Evolutionary conservation across 805 yeast genomes (phyloP).

Genomic region (Saturnispora galanensis): DNA sequence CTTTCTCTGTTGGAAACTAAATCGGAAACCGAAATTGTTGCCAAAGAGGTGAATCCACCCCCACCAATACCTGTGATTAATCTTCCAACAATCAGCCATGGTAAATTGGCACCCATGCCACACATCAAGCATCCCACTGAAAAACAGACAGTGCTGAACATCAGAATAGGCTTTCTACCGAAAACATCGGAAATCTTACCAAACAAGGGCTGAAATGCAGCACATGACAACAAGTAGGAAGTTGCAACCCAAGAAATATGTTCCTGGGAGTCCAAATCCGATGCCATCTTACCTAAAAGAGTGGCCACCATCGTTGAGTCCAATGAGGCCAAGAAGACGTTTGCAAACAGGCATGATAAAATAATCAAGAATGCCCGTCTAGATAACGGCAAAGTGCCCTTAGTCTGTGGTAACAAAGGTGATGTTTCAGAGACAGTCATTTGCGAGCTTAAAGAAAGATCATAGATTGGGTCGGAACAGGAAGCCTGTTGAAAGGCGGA

Average conservation of each 20-base stretch:
- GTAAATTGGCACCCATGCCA: constrained; percentile 31
- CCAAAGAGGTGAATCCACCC: constrained; percentile 69
- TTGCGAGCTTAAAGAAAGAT: not conserved
- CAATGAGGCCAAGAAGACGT: constrained; percentile 36
- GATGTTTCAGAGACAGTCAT: constrained; percentile 6
- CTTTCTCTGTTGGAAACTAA: constrained; percentile 66
- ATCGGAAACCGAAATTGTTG: constrained; percentile 70
- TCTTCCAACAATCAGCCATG: constrained; percentile 44
- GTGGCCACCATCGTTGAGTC: constrained; percentile 51
- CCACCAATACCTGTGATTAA: constrained; percentile 83
- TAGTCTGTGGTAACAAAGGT: constrained; percentile 3
- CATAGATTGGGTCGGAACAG: no score
- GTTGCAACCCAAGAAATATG: constrained; percentile 36
- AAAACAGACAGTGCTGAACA: constrained; percentile 26
- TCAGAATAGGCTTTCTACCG: constrained; percentile 35
- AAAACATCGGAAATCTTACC: constrained; percentile 47
- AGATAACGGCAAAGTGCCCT: not conserved
- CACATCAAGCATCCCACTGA: constrained; percentile 34
- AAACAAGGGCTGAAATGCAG: constrained; percentile 45
- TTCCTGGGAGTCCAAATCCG: constrained; percentile 38
- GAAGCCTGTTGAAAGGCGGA: no score
- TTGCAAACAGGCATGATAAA: constrained; percentile 16
- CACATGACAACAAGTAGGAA: constrained; percentile 32
- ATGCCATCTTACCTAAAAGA: constrained; percentile 39
- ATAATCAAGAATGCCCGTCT: constrained; percentile 11